Evolutionary conservation across 441 rosid species (phyloP).

Genomic region (Brassica hybrid): DNA sequence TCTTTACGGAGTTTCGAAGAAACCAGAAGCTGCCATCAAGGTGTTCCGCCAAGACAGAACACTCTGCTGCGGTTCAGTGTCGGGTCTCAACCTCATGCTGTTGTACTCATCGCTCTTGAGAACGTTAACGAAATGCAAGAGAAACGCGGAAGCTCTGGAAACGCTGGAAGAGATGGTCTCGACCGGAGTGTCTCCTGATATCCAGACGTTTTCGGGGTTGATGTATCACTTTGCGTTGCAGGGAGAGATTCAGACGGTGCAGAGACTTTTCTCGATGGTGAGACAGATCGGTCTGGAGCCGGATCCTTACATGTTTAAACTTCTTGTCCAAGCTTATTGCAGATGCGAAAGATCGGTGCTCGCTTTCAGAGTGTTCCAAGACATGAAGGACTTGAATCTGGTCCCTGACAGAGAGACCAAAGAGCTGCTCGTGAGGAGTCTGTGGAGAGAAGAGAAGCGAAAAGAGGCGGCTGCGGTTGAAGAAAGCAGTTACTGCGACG

Average conservation of each 20-base stretch:
- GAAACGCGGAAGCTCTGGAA: constrained; percentile 66
- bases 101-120: constrained; percentile 80
- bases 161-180: constrained; percentile 79
- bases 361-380: constrained; percentile 80
- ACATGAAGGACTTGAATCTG: constrained; percentile 65
- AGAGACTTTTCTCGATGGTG: constrained; percentile 70
- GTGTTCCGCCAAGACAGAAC: constrained; percentile 63
- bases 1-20: constrained; percentile 84
- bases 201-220: constrained; percentile 87
- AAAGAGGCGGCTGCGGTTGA: constrained; percentile 85
- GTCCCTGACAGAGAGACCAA: constrained; percentile 72
- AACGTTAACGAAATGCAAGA: constrained; percentile 76
- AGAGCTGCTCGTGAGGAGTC: constrained; percentile 83
- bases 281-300: constrained; percentile 74
- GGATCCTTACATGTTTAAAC: constrained; percentile 76
- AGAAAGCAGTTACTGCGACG: constrained; percentile 53
- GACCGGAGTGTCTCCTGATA: constrained; percentile 66
- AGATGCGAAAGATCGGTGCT: constrained; percentile 76
- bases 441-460: constrained; percentile 92
- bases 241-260: constrained; percentile 81
- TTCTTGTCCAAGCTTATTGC: constrained; percentile 81
- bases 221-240: constrained; percentile 78
- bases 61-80: constrained; percentile 66
- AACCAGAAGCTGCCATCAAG: constrained; percentile 85
- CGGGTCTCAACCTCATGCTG: constrained; percentile 67